Evolutionary conservation across 495 filamentous ascomycete species (phyloP), one percentile per base, ranked within the genome.

Genomic region (Pseudoneurospora amorphoporcata): DNA sequence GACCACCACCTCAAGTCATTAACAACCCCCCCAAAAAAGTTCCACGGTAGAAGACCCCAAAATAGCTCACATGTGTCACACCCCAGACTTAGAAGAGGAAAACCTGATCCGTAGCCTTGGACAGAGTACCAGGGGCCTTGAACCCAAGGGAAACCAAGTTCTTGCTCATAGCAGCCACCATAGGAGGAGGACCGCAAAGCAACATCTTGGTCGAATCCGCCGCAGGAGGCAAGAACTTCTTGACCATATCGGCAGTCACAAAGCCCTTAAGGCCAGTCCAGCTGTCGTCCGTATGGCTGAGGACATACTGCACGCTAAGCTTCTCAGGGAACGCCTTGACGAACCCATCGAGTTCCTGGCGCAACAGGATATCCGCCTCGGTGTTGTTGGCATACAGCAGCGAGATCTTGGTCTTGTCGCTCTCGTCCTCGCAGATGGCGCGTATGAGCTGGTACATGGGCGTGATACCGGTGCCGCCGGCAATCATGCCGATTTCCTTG

Each of bases 31-130:
- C n/a, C n/a, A n/a, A n/a, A n/a, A n/a, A n/a, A n/a, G n/a, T n/a
- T n/a, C n/a, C n/a, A n/a, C n/a, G n/a, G n/a, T n/a, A n/a, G n/a
- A n/a, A n/a, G n/a, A n/a, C n/a, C n/a, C n/a, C n/a, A n/a, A n/a
- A n/a, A n/a, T n/a, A n/a, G n/a, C n/a, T n/a, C n/a, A n/a, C n/a
- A n/a, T n/a, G n/a, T n/a, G n/a, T n/a, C n/a, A n/a, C n/a, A n/a
- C n/a, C n/a, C n/a, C n/a, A n/a, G n/a, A n/a, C n/a, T 23, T 89
- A 94, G 84, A 95, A 94, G 82, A 89, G 90, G 85, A 95, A 95
- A 73, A 95, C 90, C 81, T 94, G 91, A 81, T 95, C 92, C 73
- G 87, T 87, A 68, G 93, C 85, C 85, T 94, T 94, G 83, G 91
- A 92, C 76, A 94, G 88, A 1, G 91, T 87, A 69, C 88, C 88